A percentile compares a stretch with the other conserved stretches of the same genome.
phyloP scores from a whole-genome alignment of 257 asterid genomes.

The Solanum rostratum region DNA sequence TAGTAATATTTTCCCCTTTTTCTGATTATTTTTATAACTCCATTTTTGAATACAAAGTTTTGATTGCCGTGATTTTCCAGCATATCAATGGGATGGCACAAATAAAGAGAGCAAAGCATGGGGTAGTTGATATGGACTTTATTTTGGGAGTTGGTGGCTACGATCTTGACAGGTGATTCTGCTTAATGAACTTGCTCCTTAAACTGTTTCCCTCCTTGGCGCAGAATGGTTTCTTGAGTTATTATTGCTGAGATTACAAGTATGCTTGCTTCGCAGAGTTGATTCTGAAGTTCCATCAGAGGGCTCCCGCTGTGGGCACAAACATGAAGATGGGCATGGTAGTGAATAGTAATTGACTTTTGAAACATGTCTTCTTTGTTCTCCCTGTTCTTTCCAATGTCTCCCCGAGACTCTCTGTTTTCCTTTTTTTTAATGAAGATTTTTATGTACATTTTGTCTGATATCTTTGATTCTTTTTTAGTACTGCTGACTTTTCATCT shows the following conservation, averaged over 20 bases:
- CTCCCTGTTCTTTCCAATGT: not conserved
- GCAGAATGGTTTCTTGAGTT: not conserved
- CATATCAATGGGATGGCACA: conserved; percentile 83
- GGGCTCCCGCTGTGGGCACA: conserved; percentile 55
- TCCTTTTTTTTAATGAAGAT: not conserved
- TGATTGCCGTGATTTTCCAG: conserved; percentile 22
- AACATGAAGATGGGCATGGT: conserved; percentile 61
- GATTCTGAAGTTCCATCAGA: conserved; percentile 64
- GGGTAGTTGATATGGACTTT: conserved; percentile 88
- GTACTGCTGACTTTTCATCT: not conserved
- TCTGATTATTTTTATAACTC: not conserved
- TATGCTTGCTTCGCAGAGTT: conserved; percentile 38
- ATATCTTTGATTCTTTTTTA: not conserved
- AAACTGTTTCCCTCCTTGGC: not conserved
- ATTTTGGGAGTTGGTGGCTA: conserved; percentile 96
- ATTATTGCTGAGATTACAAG: conserved; percentile 1
- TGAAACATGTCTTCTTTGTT: not conserved
- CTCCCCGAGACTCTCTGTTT: not conserved
- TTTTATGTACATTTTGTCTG: not conserved
- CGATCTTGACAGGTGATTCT: conserved; percentile 80
- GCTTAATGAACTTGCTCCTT: not conserved
- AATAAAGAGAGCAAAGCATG: conserved; percentile 59
- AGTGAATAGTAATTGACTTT: conserved; percentile 2
- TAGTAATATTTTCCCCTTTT: not conserved
- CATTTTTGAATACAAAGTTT: not conserved